These are phyloP conservation scores for Crithidia expoeki DNA, from an alignment of 208 protist species.

Conservation along the genomic window DNA sequence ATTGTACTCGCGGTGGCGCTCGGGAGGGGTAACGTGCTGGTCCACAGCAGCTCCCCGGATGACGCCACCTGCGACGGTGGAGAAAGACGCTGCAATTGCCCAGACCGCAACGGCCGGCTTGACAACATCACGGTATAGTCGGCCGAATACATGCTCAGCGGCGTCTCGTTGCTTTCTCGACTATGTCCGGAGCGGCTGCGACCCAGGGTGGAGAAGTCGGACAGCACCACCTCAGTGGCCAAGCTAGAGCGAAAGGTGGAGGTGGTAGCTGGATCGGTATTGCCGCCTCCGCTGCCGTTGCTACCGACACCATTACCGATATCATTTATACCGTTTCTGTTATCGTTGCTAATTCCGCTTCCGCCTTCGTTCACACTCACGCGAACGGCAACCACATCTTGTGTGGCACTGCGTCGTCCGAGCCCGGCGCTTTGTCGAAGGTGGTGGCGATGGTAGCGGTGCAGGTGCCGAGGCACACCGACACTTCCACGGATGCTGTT, in stretches of 20 bases:
- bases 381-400: no score
- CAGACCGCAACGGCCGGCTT: not conserved
- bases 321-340: not conserved
- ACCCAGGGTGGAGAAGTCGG: not conserved
- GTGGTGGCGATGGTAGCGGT: not conserved
- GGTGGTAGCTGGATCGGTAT: not conserved
- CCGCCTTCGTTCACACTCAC: no score
- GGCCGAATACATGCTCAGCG: constrained; percentile 3
- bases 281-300: no score
- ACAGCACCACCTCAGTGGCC: not conserved
- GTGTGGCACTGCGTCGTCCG: not conserved
- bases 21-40: not conserved
- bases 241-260: constrained; percentile 3
- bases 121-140: not conserved
- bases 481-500: not conserved
- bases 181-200: constrained; percentile 15
- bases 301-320: not conserved
- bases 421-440: not conserved
- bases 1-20: not conserved
- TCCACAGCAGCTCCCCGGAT: not conserved
- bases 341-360: no score
- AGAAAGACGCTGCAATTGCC: constrained; percentile 1
- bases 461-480: not conserved
- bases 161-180: constrained; percentile 2
- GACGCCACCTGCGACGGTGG: not conserved